Conservation (phyloP, 2,329 filamentous ascomycete genomes). For the Hymenoscyphus infarciens region DNA sequence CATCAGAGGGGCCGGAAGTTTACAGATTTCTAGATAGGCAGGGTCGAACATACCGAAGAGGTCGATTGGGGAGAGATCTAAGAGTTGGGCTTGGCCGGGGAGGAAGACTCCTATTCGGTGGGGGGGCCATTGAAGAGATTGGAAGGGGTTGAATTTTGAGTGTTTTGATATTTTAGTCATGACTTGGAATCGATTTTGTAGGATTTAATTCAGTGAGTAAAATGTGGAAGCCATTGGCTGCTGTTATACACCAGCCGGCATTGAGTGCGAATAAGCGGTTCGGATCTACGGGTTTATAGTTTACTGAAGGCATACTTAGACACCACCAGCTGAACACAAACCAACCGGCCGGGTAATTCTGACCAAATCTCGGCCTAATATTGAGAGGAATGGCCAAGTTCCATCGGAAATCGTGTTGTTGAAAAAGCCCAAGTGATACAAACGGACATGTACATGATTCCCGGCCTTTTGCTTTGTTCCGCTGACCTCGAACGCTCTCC, state of each 20-base stretch:
- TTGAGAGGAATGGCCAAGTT: neutral
- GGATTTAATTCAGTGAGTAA: neutral
- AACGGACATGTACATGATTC: too few species aligned
- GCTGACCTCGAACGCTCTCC: too few species aligned
- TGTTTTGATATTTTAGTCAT: too few species aligned
- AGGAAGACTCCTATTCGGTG: constrained; percentile 49
- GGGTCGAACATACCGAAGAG: constrained; percentile 45
- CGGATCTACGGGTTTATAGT: constrained; percentile 10
- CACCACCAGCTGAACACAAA: neutral
- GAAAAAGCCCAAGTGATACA: too few species aligned
- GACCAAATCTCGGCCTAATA: neutral
- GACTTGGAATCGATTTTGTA: neutral
- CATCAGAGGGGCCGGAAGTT: constrained; percentile 39
- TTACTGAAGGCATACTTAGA: neutral
- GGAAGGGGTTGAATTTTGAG: too few species aligned
- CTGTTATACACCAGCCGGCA: neutral
- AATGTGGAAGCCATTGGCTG: neutral
- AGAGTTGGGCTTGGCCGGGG: constrained; percentile 44
- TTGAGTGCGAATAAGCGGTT: neutral
- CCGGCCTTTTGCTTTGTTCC: too few species aligned
- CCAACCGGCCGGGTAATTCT: neutral
- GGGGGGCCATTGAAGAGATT: constrained; percentile 23
- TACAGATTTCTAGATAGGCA: constrained; percentile 41
- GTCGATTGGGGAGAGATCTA: constrained; percentile 50
- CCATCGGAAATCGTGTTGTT: too few species aligned